Percentiles rank a stretch among this genome's conserved stretches.
Evolutionary conservation across 2,329 filamentous ascomycete genomes (phyloP).

Genomic region (Colletotrichum echinochloae): DNA sequence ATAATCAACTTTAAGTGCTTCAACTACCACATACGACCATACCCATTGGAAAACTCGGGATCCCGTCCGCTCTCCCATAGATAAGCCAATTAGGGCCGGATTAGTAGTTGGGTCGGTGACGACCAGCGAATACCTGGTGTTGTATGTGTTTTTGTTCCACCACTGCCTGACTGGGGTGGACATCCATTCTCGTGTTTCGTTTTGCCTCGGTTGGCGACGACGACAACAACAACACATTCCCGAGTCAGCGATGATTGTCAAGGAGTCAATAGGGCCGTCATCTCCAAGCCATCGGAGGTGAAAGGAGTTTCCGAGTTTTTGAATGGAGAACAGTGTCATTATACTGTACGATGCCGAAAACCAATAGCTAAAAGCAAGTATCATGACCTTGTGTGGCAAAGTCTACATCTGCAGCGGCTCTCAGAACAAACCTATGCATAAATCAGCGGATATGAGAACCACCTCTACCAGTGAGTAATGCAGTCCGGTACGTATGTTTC

Average conservation of each 20-base stretch:
- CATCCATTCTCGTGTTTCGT: neutral
- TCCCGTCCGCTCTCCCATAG: slow-evolving; percentile 3
- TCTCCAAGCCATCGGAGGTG: neutral
- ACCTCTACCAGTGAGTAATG: neutral
- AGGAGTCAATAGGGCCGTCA: neutral
- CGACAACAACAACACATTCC: neutral
- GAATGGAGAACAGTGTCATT: too few relatives aligned
- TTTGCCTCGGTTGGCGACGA: neutral
- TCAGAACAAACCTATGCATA: neutral
- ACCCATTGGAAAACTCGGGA: neutral
- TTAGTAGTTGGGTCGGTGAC: neutral
- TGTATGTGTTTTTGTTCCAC: neutral
- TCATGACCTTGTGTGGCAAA: neutral
- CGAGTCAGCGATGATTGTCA: neutral
- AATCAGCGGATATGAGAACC: neutral
- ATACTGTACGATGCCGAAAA: neutral
- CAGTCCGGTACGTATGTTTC: neutral
- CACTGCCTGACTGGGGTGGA: neutral
- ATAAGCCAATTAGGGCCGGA: neutral
- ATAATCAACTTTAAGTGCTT: too few relatives aligned
- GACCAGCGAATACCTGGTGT: slow-evolving; percentile 1
- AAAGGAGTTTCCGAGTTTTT: neutral
- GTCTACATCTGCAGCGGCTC: neutral
- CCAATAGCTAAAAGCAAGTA: neutral
- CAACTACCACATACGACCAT: neutral